Conservation (phyloP, 2,329 filamentous ascomycete genomes). For the Diplodia intermedia region DNA sequence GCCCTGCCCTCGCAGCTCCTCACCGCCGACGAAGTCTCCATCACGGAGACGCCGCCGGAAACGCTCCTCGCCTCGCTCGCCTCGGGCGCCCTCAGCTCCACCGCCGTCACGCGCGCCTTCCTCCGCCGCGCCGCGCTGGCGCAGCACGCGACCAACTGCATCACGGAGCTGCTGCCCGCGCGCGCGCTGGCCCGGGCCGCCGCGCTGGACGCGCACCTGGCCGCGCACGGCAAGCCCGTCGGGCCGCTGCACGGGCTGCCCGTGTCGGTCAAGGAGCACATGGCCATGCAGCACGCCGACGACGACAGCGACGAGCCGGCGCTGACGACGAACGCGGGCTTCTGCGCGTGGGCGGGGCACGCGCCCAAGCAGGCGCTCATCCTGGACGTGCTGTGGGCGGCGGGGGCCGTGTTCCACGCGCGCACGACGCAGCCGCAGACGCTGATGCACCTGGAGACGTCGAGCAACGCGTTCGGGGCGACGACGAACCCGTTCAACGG, state of each 20-base stretch:
- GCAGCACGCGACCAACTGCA: slow-evolving; percentile 61
- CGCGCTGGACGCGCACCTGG: slow-evolving; percentile 43
- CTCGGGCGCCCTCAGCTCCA: slow-evolving; percentile 38
- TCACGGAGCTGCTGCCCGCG: slow-evolving; percentile 50
- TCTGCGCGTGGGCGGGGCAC: slow-evolving; percentile 53
- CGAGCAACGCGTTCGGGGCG: slow-evolving; percentile 57
- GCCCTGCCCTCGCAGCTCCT: slow-evolving; percentile 52
- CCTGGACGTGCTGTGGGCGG: slow-evolving; percentile 38
- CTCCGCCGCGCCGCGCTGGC: slow-evolving; percentile 61
- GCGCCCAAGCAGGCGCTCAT: slow-evolving; percentile 35
- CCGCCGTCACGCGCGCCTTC: slow-evolving; percentile 61
- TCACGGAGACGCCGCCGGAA: slow-evolving; percentile 49
- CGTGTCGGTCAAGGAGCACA: slow-evolving; percentile 58
- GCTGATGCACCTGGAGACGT: slow-evolving; percentile 61
- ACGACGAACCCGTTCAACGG: slow-evolving; percentile 63
- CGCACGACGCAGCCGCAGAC: slow-evolving; percentile 64
- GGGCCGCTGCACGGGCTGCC: slow-evolving; percentile 60
- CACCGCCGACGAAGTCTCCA: slow-evolving; percentile 42
- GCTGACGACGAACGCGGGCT: slow-evolving; percentile 57
- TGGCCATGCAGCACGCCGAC: slow-evolving; percentile 55
- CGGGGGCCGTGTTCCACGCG: slow-evolving; percentile 60
- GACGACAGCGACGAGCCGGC: too few relatives aligned
- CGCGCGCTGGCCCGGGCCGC: slow-evolving; percentile 46
- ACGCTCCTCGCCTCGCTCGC: slow-evolving; percentile 42
- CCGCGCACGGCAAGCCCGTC: slow-evolving; percentile 44